These are phyloP conservation scores for Cercospora beticola DNA, from an alignment of 2,329 filamentous ascomycete genomes.

Conservation along the genomic window DNA sequence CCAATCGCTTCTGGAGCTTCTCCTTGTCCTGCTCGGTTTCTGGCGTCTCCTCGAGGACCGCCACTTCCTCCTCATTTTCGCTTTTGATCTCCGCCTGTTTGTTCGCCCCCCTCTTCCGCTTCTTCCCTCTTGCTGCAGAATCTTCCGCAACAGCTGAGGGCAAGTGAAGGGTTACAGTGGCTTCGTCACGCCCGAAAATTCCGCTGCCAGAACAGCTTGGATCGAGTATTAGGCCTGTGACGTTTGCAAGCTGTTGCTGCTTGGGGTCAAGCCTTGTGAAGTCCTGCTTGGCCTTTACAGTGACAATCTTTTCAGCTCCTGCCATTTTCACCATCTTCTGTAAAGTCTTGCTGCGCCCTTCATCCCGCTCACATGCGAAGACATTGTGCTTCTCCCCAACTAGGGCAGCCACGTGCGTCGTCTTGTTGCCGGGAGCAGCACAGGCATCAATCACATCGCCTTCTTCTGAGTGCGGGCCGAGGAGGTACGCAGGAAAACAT, in stretches of 20 bases:
- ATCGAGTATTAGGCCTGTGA: slow-evolving; percentile 82
- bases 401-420: slow-evolving; percentile 57
- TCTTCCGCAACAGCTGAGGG: slow-evolving; percentile 39
- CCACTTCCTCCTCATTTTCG: slow-evolving; percentile 16
- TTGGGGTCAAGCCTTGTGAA: slow-evolving; percentile 74
- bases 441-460: slow-evolving; percentile 89
- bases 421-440: slow-evolving; percentile 95
- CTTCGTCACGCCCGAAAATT: slow-evolving; percentile 84
- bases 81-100: slow-evolving; percentile 10
- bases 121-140: slow-evolving; percentile 28
- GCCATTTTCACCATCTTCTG: slow-evolving; percentile 81
- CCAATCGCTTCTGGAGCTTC: slow-evolving; percentile 63
- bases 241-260: slow-evolving; percentile 61
- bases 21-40: slow-evolving; percentile 47
- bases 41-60: slow-evolving; percentile 27
- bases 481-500: slow-evolving; percentile 88
- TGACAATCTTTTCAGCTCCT: slow-evolving; percentile 65
- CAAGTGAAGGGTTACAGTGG: slow-evolving; percentile 63
- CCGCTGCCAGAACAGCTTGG: slow-evolving; percentile 95
- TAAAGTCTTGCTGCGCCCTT: slow-evolving; percentile 68
- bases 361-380: slow-evolving; percentile 78
- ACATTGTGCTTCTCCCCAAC: slow-evolving; percentile 46
- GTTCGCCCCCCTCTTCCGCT: slow-evolving; percentile 34
- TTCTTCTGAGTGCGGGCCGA: slow-evolving; percentile 57
- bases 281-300: slow-evolving; percentile 72